Percentiles rank a stretch among this genome's conserved stretches.
Conservation (phyloP, 1,284 basidiomycete species). For the Ustilago shanxiensis region DNA sequence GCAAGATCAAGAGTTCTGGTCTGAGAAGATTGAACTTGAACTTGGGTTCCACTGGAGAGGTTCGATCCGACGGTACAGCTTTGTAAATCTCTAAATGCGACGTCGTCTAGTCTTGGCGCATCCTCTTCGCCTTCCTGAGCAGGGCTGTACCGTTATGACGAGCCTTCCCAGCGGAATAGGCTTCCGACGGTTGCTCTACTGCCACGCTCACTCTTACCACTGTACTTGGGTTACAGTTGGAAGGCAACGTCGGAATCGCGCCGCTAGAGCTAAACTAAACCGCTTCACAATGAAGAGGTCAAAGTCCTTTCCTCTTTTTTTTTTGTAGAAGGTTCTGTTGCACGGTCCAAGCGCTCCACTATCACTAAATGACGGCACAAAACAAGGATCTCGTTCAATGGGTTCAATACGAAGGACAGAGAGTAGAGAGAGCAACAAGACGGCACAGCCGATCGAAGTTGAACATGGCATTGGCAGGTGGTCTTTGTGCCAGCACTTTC, state of each 20-base stretch:
- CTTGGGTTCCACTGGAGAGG: neutral
- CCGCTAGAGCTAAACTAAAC: neutral
- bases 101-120: neutral
- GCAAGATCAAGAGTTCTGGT: too few relatives aligned
- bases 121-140: too few relatives aligned
- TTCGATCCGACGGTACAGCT: neutral
- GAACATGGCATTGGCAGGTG: too few relatives aligned
- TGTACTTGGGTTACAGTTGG: neutral
- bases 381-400: neutral
- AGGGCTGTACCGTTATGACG: neutral
- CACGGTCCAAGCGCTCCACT: neutral
- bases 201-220: too few relatives aligned
- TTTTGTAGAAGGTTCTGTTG: neutral
- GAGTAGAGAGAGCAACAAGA: too few relatives aligned
- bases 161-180: neutral
- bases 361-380: neutral
- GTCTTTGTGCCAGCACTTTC: conserved; percentile 2
- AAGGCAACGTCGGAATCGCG: conserved; percentile 7
- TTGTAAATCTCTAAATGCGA: neutral
- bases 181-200: too few relatives aligned
- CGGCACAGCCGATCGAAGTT: too few relatives aligned
- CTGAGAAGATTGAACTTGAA: too few relatives aligned
- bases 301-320: too few relatives aligned
- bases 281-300: neutral
- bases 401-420: too few relatives aligned